Base-by-base conservation (phyloP, 2,329 filamentous ascomycete genomes). In the Fusarium sp. region DNA sequence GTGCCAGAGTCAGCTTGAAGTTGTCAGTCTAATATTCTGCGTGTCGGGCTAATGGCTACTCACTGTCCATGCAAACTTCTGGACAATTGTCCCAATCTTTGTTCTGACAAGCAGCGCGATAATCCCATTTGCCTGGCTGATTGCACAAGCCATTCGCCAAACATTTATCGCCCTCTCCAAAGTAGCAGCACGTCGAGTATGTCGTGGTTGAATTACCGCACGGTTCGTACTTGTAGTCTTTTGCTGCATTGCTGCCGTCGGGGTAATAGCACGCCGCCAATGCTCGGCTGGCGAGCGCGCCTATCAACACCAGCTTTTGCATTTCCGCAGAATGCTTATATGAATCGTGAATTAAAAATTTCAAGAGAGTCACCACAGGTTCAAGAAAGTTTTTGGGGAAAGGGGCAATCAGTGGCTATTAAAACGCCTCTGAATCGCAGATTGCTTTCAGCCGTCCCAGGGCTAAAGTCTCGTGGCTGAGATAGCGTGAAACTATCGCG, bases 401-500 rank as follows among this genome's bases (percentile, higher is more conserved):
- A 53, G 49, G 61, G 45, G 54, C 6, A 27, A 32, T 6, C 6
- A 26, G 38, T 48, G n/a, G 49, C n/a, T 44, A 50, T 50, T 37
- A 32, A 45, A 37, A 10, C 44, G 35, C 52, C 58, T 50, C 44
- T 44, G 18, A 40, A 53, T 23, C 50, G 41, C 30, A 57, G 40
- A 15, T 17, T 48, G 38, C 20, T 38, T 53, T 44, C 40, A 53
- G 44, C 45, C 59, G n/a, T 37, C 17, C 14, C 20, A 50, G 64
- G 44, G 71, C 64, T 74, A 69, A 71, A 45, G 41, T 41, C 50
- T 49, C 48, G 71, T 74, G 72, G 72, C 71, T 72, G 57, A 18
- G 33, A 48, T 63, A 66, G 65, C 71, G 68, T 54, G 20, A 26
- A 93, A 78, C 17, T 50, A 56, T 52, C 32, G 27, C 17, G 44